Evolutionary conservation across 2,329 filamentous ascomycete genomes (phyloP).

Genomic region (Blastomyces parvus): DNA sequence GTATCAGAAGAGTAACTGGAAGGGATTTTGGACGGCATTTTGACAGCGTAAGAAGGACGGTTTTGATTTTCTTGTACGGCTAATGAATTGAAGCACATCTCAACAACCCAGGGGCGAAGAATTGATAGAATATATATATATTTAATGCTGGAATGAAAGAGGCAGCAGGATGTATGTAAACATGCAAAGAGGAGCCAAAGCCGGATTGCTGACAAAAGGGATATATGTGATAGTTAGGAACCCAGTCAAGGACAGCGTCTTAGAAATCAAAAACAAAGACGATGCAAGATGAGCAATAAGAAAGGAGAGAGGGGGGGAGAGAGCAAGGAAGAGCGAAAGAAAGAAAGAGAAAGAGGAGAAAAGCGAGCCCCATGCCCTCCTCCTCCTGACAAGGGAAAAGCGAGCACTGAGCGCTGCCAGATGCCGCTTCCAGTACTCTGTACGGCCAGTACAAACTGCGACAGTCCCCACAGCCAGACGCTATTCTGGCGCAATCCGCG

Average conservation of each 20-base stretch:
- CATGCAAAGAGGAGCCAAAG: neutral
- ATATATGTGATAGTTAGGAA: neutral
- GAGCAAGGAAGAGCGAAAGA: constrained; percentile 12
- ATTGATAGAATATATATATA: neutral
- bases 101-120: neutral
- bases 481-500: constrained; percentile 2
- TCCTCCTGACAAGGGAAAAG: constrained; percentile 8
- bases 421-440: too few species aligned
- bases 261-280: constrained; percentile 7
- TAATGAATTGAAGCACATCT: constrained; percentile 6
- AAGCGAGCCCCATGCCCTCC: constrained; percentile 18
- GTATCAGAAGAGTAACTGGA: constrained; percentile 31
- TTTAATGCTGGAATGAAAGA: neutral
- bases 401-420: neutral
- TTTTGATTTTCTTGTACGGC: neutral
- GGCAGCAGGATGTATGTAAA: neutral
- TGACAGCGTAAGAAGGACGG: neutral
- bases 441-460: neutral
- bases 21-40: constrained; percentile 25
- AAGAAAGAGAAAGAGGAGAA: constrained; percentile 23
- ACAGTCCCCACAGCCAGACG: neutral
- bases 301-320: constrained; percentile 17
- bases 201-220: neutral
- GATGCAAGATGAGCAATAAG: constrained; percentile 6
- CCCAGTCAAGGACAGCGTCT: neutral